Evolutionary conservation across 139 green algal genomes (phyloP).

Genomic region (Edaphochlamys debaryana): DNA sequence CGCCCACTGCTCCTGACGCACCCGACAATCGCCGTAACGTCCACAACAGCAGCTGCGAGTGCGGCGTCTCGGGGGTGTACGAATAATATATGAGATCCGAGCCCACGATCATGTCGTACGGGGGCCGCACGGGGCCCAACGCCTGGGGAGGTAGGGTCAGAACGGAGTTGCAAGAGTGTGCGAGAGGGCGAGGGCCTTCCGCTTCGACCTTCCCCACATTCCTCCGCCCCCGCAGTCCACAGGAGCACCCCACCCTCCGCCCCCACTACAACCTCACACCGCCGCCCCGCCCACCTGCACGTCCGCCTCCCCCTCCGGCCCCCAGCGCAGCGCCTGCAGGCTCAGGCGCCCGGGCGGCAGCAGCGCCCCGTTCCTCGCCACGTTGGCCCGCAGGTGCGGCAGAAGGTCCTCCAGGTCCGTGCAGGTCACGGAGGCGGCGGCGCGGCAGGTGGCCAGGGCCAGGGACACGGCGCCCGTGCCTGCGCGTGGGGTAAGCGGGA

Average conservation of each 20-base stretch:
- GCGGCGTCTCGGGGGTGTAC: constrained; percentile 51
- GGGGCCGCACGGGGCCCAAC: background rate
- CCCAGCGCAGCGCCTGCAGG: constrained; percentile 28
- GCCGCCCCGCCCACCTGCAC: constrained; percentile 36
- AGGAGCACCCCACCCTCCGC: too few relatives aligned
- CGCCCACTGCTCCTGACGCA: too few relatives aligned
- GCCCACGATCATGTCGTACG: constrained; percentile 34
- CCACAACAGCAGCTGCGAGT: constrained; percentile 58
- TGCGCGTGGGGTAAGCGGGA: background rate
- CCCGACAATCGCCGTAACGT: constrained; percentile 52
- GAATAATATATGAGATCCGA: constrained; percentile 44
- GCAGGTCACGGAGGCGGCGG: constrained; percentile 30
- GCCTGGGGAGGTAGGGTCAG: background rate
- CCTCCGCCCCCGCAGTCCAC: too few relatives aligned
- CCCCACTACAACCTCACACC: too few relatives aligned
- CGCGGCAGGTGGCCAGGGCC: constrained; percentile 32
- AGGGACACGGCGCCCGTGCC: constrained; percentile 53
- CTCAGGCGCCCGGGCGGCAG: constrained; percentile 13
- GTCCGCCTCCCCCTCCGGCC: constrained; percentile 17
- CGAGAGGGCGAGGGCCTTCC: too few relatives aligned
- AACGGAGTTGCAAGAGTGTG: background rate
- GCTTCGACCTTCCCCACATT: too few relatives aligned
- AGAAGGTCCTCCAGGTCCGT: constrained; percentile 58
- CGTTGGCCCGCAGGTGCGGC: constrained; percentile 42
- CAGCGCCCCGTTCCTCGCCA: background rate